Conservation (phyloP, 345 rosid genomes). For the Citrus maxima region DNA sequence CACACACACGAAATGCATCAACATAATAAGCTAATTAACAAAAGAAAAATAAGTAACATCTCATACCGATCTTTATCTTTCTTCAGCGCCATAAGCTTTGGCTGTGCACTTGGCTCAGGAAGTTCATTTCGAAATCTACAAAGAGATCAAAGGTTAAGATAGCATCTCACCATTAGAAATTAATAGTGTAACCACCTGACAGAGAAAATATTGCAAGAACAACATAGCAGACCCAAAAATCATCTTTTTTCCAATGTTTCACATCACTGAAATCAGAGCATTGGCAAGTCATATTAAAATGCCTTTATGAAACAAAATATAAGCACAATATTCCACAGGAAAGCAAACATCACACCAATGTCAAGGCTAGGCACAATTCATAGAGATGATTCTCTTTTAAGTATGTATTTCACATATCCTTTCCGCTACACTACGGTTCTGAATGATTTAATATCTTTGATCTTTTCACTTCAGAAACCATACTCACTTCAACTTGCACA, state of each 20-base stretch:
- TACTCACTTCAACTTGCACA: constrained; percentile 98
- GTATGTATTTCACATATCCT: no score
- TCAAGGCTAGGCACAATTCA: background rate
- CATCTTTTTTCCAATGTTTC: background rate
- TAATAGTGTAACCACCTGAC: background rate
- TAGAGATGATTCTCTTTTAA: background rate
- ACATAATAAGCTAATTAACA: background rate
- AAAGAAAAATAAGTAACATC: background rate
- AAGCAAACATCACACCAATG: background rate
- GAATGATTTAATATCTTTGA: background rate
- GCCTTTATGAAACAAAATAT: background rate
- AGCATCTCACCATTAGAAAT: constrained; percentile 5
- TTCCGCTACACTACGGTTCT: background rate
- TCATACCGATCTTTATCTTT: constrained; percentile 87
- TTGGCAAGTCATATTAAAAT: background rate
- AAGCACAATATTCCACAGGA: background rate
- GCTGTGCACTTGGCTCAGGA: constrained; percentile 93
- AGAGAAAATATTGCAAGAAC: constrained; percentile 2
- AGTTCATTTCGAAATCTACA: constrained; percentile 94
- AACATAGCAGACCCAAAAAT: background rate
- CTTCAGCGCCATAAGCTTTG: constrained; percentile 77
- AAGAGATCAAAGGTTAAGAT: constrained; percentile 12
- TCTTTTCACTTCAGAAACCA: background rate
- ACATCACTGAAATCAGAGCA: background rate
- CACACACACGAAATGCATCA: background rate